Evolutionary conservation across 2,329 filamentous ascomycete species (phyloP), one percentile per base, ranked within the genome.

Genomic region (Didymella segeticola): DNA sequence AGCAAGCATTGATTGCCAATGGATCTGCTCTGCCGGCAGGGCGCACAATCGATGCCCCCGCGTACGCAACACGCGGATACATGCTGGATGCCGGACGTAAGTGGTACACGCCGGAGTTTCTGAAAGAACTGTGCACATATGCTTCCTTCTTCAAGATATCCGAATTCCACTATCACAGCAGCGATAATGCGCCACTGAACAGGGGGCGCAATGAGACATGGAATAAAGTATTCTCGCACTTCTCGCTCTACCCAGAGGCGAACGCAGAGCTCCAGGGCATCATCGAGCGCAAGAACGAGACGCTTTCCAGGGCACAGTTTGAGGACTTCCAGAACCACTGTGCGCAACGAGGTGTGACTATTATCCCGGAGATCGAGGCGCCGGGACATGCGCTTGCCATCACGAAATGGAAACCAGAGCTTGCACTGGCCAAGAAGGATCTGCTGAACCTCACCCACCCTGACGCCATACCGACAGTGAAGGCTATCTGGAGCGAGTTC

Each of bases 141-240:
- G 75, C 74, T 2, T 76, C 74, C 12, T 78, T 79, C 63, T 81
- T 80, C 70, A 81, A 79, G 62, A 70, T 80, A 62, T 77, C 74
- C 11, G 78, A 80, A 57, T 80, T 82, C 43, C 79, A 81, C 50
- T 80, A 80, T 57, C 79, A 81, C 57, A 75, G 77, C 6, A 79
- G 77, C 61, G 79, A 82, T 65, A 81, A 81, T 56, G 79, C 79
- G 53, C 78, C 78, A 0, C 58, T 81, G 34, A 80, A 79, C 52
- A 74, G 78, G 7, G 78, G 79, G 1, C 74, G 66, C 41, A 81
- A 81, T 43, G 74, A 76, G 34, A 78, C 78, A 0, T 80, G 78
- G 77, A 60, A 71, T 22, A 56, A 79, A 4, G 76, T 82, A 7
- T 81, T 79, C 56, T 77, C 77, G 0, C 76, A 78, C 37, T 80